Conservation (phyloP, 495 filamentous ascomycete species). For the Hypoxylon fuscum region DNA sequence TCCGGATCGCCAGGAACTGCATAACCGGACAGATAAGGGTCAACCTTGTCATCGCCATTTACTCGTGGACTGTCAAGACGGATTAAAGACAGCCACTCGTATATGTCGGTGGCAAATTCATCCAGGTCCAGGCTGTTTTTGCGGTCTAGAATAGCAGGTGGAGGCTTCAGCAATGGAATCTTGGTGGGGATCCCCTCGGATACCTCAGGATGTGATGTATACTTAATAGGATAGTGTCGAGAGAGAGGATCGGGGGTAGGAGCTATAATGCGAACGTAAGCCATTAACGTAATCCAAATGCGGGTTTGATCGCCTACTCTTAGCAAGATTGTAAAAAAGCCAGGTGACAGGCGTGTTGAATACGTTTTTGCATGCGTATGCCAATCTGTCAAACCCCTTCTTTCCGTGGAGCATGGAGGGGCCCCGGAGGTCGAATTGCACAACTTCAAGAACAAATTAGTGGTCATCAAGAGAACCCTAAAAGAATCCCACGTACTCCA, state of each 20-base stretch:
- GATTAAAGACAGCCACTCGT: conserved; percentile 87
- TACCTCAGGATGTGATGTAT: conserved; percentile 47
- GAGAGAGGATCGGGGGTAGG: conserved; percentile 61
- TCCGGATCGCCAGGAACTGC: conserved; percentile 61
- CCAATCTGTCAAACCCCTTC: conserved; percentile 86
- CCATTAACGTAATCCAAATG: background rate
- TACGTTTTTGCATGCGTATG: conserved; percentile 86
- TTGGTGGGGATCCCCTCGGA: conserved; percentile 47
- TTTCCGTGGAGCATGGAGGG: conserved; percentile 90
- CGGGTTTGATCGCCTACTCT: conserved; percentile 40
- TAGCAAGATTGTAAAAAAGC: conserved; percentile 77
- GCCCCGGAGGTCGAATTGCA: conserved; percentile 81
- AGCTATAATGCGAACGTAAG: conserved; percentile 41
- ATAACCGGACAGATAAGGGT: conserved; percentile 86
- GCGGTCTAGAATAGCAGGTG: conserved; percentile 48
- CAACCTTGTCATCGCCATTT: conserved; percentile 69
- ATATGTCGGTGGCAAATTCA: conserved; percentile 68
- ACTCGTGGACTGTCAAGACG: conserved; percentile 78
- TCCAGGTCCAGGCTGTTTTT: conserved; percentile 58
- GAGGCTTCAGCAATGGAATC: conserved; percentile 61
- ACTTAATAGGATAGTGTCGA: conserved; percentile 62
- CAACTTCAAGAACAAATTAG: conserved; percentile 59
- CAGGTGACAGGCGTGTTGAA: conserved; percentile 76
- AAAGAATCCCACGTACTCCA: conserved; percentile 50
- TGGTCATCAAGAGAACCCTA: background rate